Evolutionary conservation across 208 protist genomes (phyloP).

Genomic region (Porcisia deanei): DNA sequence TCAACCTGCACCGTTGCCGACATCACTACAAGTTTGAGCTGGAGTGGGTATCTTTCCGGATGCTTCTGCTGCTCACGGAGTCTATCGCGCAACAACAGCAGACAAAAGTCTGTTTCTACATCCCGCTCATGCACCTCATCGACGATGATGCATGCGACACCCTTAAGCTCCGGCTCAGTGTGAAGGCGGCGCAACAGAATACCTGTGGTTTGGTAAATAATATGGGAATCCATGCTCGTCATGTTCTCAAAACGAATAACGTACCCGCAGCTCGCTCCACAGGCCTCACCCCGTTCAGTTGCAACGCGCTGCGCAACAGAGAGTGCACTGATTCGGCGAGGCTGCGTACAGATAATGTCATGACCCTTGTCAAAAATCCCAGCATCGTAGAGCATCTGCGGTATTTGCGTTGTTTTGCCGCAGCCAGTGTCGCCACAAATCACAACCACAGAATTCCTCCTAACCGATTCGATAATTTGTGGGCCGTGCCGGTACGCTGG

Average conservation of each 20-base stretch:
- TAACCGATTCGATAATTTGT: constrained; percentile 66
- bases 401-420: constrained; percentile 97
- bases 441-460: constrained; percentile 63
- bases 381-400: constrained; percentile 78
- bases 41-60: constrained; percentile 36
- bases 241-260: constrained; percentile 89
- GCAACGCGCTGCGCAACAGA: constrained; percentile 91
- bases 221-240: constrained; percentile 81
- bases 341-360: constrained; percentile 88
- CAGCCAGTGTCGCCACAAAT: constrained; percentile 97
- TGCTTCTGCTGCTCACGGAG: constrained; percentile 53
- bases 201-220: constrained; percentile 99
- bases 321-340: constrained; percentile 89
- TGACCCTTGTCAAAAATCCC: constrained; percentile 58
- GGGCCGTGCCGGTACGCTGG: constrained; percentile 53
- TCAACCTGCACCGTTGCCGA: constrained; percentile 93
- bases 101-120: constrained; percentile 84
- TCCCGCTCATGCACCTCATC: constrained; percentile 91
- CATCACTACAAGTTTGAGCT: constrained; percentile 97
- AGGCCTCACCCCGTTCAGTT: constrained; percentile 76
- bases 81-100: constrained; percentile 75
- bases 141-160: constrained; percentile 83
- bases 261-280: constrained; percentile 90
- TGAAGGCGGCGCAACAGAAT: constrained; percentile 97
- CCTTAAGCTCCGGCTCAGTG: constrained; percentile 87